Conservation (phyloP, 139 green algal genomes). For the Chlamydomonas incerta region DNA sequence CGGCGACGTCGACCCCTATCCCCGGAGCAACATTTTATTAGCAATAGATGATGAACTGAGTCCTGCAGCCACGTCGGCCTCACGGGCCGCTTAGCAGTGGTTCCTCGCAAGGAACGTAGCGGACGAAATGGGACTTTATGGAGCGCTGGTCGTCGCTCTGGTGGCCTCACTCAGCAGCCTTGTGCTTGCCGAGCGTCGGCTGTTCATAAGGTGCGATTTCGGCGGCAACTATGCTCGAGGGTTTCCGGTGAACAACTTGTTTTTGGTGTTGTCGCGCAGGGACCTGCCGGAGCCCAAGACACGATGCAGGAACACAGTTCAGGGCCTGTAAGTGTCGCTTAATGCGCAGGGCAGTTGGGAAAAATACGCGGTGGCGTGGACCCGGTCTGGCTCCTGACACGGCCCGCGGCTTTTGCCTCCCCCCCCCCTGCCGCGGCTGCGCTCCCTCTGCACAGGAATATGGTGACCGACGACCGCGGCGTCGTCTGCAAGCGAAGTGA, state of each 20-base stretch:
- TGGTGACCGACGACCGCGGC: constrained; percentile 73
- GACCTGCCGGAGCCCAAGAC: constrained; percentile 23
- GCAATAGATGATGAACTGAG: too few species aligned
- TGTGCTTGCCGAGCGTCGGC: background rate
- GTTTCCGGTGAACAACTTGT: background rate
- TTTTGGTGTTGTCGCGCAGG: background rate
- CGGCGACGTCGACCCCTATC: too few species aligned
- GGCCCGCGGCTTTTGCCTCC: too few species aligned
- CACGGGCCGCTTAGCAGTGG: too few species aligned
- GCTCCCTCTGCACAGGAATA: constrained; percentile 42
- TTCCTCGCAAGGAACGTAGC: too few species aligned
- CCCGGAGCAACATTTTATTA: too few species aligned
- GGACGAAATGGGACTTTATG: too few species aligned
- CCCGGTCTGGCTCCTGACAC: background rate
- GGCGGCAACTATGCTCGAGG: background rate
- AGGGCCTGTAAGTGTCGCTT: constrained; percentile 39
- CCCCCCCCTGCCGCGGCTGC: too few species aligned
- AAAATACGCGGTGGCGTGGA: too few species aligned
- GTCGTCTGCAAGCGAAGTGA: constrained; percentile 64
- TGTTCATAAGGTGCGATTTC: constrained; percentile 15
- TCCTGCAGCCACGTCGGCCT: too few species aligned
- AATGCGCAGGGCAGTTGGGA: too few species aligned
- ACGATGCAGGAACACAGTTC: constrained; percentile 43
- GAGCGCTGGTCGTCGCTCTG: background rate
- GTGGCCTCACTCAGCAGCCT: background rate